Percentiles rank a stretch among this genome's conserved stretches.
These are phyloP conservation scores for Aspergillus hiratsukae DNA, from an alignment of 2,329 filamentous ascomycete species.

Conservation along the genomic window DNA sequence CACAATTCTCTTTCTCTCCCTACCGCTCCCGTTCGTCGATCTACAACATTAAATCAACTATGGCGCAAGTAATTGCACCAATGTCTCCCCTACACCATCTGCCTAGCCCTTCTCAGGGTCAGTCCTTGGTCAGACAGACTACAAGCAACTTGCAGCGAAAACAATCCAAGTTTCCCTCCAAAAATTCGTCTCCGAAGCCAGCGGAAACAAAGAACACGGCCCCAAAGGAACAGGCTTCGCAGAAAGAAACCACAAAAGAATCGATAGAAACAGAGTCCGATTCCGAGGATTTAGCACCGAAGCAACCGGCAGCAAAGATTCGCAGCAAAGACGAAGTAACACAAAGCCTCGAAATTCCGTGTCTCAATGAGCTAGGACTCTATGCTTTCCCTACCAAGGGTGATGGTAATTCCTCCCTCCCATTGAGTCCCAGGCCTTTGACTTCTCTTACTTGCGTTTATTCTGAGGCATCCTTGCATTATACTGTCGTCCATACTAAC, in stretches of 20 bases:
- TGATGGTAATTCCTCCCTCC: conserved; percentile 51
- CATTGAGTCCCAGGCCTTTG: conserved; percentile 7
- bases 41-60: neutral
- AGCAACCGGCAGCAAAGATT: conserved; percentile 6
- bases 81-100: neutral
- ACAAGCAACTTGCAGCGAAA: neutral
- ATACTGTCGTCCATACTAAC: conserved; percentile 16
- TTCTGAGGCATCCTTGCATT: neutral
- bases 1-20: conserved; percentile 2
- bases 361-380: conserved; percentile 52
- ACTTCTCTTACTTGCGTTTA: conserved; percentile 4
- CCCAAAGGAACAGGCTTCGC: neutral
- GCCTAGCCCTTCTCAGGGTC: neutral
- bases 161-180: neutral
- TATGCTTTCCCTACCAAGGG: conserved; percentile 57
- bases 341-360: conserved; percentile 35
- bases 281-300: conserved; percentile 6
- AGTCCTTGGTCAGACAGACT: neutral
- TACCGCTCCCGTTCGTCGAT: neutral
- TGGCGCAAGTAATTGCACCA: neutral
- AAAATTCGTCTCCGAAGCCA: neutral
- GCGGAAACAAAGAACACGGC: neutral
- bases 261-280: neutral
- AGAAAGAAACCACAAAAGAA: neutral
- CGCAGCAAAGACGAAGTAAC: conserved; percentile 18